These are phyloP conservation scores for Neurospora africana DNA, from an alignment of 495 filamentous ascomycete species.

Conservation along the genomic window DNA sequence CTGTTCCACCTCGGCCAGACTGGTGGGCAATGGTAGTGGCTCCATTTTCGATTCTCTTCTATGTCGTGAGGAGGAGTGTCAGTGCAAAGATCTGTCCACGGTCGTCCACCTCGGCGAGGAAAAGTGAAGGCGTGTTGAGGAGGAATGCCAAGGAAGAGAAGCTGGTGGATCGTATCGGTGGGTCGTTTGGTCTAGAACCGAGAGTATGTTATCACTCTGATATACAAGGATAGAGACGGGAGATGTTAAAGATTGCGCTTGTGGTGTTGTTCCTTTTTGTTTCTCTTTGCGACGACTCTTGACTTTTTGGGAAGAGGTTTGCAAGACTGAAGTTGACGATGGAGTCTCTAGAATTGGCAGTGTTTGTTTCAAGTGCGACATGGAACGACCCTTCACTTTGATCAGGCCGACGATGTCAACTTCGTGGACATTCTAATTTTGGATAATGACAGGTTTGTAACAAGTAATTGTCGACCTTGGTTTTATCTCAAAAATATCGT, in stretches of 20 bases:
- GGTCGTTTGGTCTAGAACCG: background rate
- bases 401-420: background rate
- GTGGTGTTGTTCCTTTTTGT: background rate
- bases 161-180: background rate
- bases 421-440: background rate
- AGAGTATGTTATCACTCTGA: background rate
- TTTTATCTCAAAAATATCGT: background rate
- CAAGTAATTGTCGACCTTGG: background rate
- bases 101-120: background rate
- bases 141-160: background rate
- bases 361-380: background rate
- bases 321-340: background rate
- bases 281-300: background rate
- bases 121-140: background rate
- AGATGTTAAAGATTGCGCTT: background rate
- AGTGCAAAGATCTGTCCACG: background rate
- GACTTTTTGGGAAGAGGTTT: background rate
- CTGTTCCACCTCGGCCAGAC: slow-evolving; percentile 31
- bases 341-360: background rate
- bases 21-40: slow-evolving; percentile 22
- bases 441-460: background rate
- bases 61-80: background rate
- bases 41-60: slow-evolving; percentile 11
- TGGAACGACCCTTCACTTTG: background rate
- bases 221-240: background rate